A percentile compares a stretch with the other conserved stretches of the same genome.
These are phyloP conservation scores for Akanthomyces lecanii DNA, from an alignment of 2,329 filamentous ascomycete genomes.

Conservation along the genomic window DNA sequence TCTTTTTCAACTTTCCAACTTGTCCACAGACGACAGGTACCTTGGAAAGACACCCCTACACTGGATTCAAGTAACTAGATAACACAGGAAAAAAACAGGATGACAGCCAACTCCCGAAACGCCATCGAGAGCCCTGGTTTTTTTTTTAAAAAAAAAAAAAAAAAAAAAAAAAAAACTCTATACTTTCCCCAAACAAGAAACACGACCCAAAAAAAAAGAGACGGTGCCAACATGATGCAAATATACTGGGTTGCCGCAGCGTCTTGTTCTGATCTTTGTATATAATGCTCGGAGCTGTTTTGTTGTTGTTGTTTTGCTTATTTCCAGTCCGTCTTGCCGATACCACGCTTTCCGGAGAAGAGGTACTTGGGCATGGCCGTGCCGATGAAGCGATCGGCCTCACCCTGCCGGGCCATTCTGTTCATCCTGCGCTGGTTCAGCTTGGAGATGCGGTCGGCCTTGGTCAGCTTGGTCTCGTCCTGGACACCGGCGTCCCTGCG, in stretches of 20 bases:
- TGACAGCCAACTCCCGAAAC: constrained; percentile 14
- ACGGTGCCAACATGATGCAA: constrained; percentile 13
- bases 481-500: constrained; percentile 73
- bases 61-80: background rate
- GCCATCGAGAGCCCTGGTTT: background rate
- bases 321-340: constrained; percentile 79
- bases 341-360: constrained; percentile 86
- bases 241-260: background rate
- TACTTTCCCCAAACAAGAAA: background rate
- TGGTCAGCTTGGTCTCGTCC: constrained; percentile 61
- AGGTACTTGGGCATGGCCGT: constrained; percentile 85
- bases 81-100: constrained; percentile 23
- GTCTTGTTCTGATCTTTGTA: background rate
- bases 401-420: constrained; percentile 92
- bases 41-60: background rate
- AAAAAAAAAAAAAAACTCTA: background rate
- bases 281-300: background rate
- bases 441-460: constrained; percentile 84
- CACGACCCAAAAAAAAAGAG: background rate
- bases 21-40: background rate
- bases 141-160: background rate
- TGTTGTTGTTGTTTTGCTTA: constrained; percentile 35
- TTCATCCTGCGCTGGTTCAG: constrained; percentile 98
- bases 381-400: constrained; percentile 86
- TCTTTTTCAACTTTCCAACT: background rate